Evolutionary conservation across 768 basidiomycete genomes (phyloP), one percentile per base, ranked within the genome.

Genomic region (Auricularia sp.): DNA sequence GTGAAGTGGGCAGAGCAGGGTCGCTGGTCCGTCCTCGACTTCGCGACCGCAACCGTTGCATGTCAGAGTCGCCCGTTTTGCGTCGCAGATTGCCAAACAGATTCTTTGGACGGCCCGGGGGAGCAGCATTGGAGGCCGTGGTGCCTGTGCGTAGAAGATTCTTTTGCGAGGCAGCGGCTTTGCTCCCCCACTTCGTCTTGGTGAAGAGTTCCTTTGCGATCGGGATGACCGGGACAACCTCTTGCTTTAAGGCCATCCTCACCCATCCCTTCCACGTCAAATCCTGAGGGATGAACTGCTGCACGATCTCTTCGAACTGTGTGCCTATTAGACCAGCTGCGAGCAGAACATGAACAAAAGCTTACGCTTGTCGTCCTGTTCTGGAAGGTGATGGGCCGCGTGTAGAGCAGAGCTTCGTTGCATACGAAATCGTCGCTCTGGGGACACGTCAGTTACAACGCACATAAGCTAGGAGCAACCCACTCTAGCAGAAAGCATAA

Each of bases 181-280:
- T 39, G 36, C 63, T 60, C n/a, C 63, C 66, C 77, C 85, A 82
- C 70, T 88, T 89, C 7, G 89, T 90, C 73, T 91, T 91, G 21
- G 87, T 82, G 62, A 91, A 80, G 29, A 91, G 77, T 72, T 91
- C 88, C 61, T 87, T 84, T 16, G 89, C 89, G 5, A 90, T 88
- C 4, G 88, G 88, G 16, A 90, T 77, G 3, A 91, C 88, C 33
- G 88, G 88, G 2, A 91, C 78, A 12, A 91, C 77, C 29, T 88
- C 88, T 69, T 91, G 89, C 64, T 89, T 85, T 74, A 90, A 87
- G 14, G 86, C 89, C 80, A 91, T 88, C 70, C 87, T 88, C 39
- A 90, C 81, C 89, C 89, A 91, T 16, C 88, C 88, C 71, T 81
- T 83, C 88, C 88, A 90, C 59, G 82, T 86, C 74, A 84, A 85